Percentiles rank a stretch among this genome's conserved stretches.
Evolutionary conservation across 768 basidiomycete genomes (phyloP).

Genomic region (Phaeotremella skinneri): DNA sequence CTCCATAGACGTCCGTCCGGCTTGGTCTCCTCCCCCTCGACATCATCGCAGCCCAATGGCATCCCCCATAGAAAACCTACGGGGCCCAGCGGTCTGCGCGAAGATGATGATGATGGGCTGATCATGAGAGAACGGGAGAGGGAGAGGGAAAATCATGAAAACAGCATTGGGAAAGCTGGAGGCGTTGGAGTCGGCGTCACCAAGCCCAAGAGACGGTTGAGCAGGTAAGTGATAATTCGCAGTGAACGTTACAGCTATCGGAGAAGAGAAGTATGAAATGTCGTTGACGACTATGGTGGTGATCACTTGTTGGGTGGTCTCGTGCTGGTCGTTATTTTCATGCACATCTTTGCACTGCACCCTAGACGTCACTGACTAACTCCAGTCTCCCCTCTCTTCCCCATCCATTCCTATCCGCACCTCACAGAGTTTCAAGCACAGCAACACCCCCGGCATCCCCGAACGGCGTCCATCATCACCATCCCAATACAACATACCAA

Average conservation of each 20-base stretch:
- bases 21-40: neutral
- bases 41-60: neutral
- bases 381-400: slow-evolving; percentile 36
- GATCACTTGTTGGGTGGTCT: neutral
- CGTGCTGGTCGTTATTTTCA: neutral
- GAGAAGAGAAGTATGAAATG: neutral
- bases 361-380: slow-evolving; percentile 29
- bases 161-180: slow-evolving; percentile 35
- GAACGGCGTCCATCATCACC: slow-evolving; percentile 17
- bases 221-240: slow-evolving; percentile 31
- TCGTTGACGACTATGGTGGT: neutral
- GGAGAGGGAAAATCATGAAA: slow-evolving; percentile 15
- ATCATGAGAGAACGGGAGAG: slow-evolving; percentile 25
- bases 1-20: neutral
- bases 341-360: neutral
- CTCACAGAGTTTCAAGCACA: slow-evolving; percentile 25
- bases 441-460: slow-evolving; percentile 38
- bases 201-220: slow-evolving; percentile 36
- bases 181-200: slow-evolving; percentile 37
- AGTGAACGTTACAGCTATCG: neutral
- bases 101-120: slow-evolving; percentile 28
- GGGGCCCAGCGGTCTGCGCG: neutral
- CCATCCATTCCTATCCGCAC: slow-evolving; percentile 30
- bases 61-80: slow-evolving; percentile 1
- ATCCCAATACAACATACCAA: slow-evolving; percentile 26